Evolutionary conservation across 108 stramenopile genomes (phyloP).

Genomic region (Skeletonema tropicum): DNA sequence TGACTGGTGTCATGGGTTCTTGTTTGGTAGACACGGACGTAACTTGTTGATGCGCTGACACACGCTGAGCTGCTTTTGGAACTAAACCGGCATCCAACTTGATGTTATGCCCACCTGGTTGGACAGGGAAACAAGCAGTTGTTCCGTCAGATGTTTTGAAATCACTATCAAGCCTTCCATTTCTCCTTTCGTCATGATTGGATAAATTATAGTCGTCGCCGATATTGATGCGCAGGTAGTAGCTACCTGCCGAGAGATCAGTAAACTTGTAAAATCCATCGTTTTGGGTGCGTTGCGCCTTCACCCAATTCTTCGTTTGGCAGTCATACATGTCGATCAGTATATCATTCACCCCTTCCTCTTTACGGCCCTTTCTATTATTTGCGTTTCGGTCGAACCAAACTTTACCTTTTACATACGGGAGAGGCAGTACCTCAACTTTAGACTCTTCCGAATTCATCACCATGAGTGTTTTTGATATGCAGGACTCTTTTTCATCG

Average conservation of each 20-base stretch:
- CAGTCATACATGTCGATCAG: conserved; percentile 35
- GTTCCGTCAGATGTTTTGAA: conserved; percentile 3
- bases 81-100: not conserved
- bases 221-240: not conserved
- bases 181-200: not conserved
- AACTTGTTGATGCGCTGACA: not conserved
- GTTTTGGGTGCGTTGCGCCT: conserved; percentile 11
- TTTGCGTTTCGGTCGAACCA: conserved; percentile 29
- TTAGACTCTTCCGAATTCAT: not conserved
- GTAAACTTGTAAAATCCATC: conserved; percentile 24
- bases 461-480: not conserved
- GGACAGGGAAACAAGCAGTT: not conserved
- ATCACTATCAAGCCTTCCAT: not conserved
- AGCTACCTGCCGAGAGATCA: conserved; percentile 2
- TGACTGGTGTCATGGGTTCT: not conserved
- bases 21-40: not conserved
- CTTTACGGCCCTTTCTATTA: conserved; percentile 1
- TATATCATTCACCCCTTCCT: conserved; percentile 10
- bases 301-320: conserved; percentile 11
- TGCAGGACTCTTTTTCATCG: conserved; percentile 8
- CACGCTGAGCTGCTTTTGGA: not conserved
- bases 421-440: not conserved
- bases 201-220: not conserved
- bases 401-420: conserved; percentile 9
- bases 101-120: not conserved